phyloP scores from a whole-genome alignment of 208 protist genomes.

The Polymyxa betae region DNA sequence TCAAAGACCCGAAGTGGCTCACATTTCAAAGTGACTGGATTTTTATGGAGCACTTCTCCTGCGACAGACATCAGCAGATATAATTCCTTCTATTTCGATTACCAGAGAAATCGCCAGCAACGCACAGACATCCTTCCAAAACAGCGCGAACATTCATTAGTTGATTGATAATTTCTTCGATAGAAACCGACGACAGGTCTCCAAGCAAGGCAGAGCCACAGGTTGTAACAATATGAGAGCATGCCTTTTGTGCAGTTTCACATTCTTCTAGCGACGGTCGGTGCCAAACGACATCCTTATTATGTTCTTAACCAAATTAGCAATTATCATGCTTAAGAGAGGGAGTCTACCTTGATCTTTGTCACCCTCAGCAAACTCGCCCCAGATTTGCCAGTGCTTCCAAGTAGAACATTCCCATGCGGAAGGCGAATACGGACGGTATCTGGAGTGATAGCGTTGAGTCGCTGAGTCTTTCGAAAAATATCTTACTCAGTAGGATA shows the following conservation, averaged over 20 bases:
- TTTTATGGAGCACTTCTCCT: neutral
- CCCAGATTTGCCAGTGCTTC: slow-evolving; percentile 26
- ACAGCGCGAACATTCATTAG: slow-evolving; percentile 45
- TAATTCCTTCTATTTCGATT: neutral
- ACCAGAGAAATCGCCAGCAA: neutral
- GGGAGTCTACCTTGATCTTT: too few relatives aligned
- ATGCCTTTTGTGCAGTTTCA: neutral
- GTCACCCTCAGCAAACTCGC: neutral
- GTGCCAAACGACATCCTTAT: neutral
- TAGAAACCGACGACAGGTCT: neutral
- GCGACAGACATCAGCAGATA: neutral
- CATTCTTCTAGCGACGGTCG: neutral
- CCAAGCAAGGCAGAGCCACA: neutral
- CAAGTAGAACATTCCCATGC: neutral
- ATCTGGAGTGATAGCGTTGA: neutral
- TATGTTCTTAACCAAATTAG: neutral
- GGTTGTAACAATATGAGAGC: too few relatives aligned
- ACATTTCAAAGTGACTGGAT: too few relatives aligned
- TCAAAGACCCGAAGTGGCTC: too few relatives aligned
- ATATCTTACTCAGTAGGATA: neutral
- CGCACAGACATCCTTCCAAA: neutral
- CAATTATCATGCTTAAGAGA: too few relatives aligned
- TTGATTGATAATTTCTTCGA: neutral
- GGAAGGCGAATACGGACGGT: neutral
- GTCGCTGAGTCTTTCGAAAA: neutral